Evolutionary conservation across 2,329 filamentous ascomycete genomes (phyloP), one percentile per base, ranked within the genome.

Genomic region (Neofusicoccum sp.): DNA sequence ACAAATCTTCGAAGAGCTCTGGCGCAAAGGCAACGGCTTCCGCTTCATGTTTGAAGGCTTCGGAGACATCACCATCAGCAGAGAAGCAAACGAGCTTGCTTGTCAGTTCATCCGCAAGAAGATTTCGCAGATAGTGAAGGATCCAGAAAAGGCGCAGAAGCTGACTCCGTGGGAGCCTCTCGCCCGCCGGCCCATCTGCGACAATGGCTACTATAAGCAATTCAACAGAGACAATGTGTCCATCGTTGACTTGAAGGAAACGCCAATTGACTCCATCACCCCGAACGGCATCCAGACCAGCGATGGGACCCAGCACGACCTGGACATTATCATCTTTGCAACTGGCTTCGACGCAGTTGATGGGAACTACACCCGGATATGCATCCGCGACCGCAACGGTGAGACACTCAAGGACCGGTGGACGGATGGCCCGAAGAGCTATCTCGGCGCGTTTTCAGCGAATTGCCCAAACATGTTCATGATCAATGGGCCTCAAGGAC

Each of bases 241-340:
- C 34, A 68, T 84, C 0, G 73, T 82, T 31, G 79, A 78, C 3
- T 73, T 66, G 1, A 38, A 44, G 3, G 45, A 48, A 4, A 67
- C 76, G 1, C 70, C 71, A 0, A 83, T 86, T 54, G 73, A 73
- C 26, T 68, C 72, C 5, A 72, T 85, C 30, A 77, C 82, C 2
- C 68, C 76, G 2, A 74, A 77, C 12, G 79, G 83, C 4, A 73
- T 85, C 62, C 71, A 79, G 66, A 76, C 83, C 20, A 71, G 71
- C 1, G 78, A 78, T 1, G 82, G 82, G 26, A 69, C 78, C 33
- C 70, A 82, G 28, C 68, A 82, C 60, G 73, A 80, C 31, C 76
- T 84, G 6, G 85, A 87, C 66, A 76, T 78, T 24, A 79, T 87
- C 45, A 73, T 86, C 60, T 64, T 73, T 58, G 76, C 70, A 16